A percentile compares a stretch with the other conserved stretches of the same genome.
phyloP scores from a whole-genome alignment of 768 basidiomycete genomes.

The Pholiota conissans region DNA sequence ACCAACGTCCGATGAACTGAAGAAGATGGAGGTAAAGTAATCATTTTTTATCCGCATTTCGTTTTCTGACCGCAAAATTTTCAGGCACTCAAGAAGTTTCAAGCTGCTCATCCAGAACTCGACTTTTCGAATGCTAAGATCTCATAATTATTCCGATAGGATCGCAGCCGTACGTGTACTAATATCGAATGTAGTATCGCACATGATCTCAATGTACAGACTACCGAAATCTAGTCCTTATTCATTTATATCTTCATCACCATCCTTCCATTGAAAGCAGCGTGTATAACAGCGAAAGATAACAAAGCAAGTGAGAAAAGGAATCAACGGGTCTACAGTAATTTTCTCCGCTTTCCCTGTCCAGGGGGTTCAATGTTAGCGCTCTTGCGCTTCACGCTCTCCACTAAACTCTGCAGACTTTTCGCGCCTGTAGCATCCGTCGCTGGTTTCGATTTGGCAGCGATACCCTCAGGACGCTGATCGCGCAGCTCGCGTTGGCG shows the following conservation, averaged over 20 bases:
- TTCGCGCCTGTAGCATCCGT: conserved; percentile 19
- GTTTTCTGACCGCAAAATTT: conserved; percentile 4
- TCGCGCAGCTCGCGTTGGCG: conserved; percentile 44
- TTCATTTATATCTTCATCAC: too few relatives aligned
- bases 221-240: not conserved
- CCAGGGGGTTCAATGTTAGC: conserved; percentile 23
- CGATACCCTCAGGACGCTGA: conserved; percentile 11
- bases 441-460: conserved; percentile 10
- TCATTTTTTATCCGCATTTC: not conserved
- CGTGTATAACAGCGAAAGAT: not conserved
- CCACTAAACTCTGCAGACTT: conserved; percentile 69
- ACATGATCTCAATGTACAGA: not conserved
- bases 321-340: conserved; percentile 18
- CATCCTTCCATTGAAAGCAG: not conserved
- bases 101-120: conserved; percentile 87
- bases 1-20: conserved; percentile 91
- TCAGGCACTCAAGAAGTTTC: conserved; percentile 86
- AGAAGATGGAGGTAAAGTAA: conserved; percentile 78
- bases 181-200: not conserved
- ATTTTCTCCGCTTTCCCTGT: conserved; percentile 41
- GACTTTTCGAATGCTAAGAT: conserved; percentile 94
- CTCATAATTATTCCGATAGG: conserved; percentile 40
- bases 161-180: not conserved
- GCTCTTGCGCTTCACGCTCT: conserved; percentile 86
- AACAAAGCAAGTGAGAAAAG: not conserved